These are phyloP conservation scores for Purshia tridentata DNA, from an alignment of 306 rosid species.

Conservation along the genomic window DNA sequence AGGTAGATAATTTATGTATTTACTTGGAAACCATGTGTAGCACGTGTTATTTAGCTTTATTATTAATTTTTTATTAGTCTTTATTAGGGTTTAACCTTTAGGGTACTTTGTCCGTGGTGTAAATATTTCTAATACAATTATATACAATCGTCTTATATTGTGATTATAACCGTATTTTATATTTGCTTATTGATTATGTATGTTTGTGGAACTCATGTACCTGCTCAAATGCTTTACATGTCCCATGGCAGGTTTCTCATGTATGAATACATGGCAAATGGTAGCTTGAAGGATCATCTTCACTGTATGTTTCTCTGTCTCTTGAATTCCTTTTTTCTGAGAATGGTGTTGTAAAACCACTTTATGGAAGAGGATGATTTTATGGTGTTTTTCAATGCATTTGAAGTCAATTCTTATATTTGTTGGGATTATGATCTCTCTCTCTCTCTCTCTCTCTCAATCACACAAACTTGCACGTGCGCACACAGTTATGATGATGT, in stretches of 20 bases:
- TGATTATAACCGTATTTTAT: too few species aligned
- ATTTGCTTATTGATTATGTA: background rate
- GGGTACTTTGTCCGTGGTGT: too few species aligned
- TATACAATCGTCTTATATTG: too few species aligned
- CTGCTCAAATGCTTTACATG: slow-evolving; percentile 25
- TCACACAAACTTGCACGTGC: background rate
- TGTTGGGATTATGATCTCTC: background rate
- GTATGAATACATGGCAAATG: slow-evolving; percentile 95
- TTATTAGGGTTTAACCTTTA: too few species aligned
- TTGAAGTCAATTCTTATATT: background rate
- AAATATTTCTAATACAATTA: too few species aligned
- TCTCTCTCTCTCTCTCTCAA: background rate
- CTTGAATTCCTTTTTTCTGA: slow-evolving; percentile 16
- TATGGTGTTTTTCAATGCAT: background rate
- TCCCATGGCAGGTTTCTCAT: slow-evolving; percentile 78
- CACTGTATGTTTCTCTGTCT: slow-evolving; percentile 68
- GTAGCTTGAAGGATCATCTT: slow-evolving; percentile 98
- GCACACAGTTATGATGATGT: background rate
- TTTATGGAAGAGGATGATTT: background rate
- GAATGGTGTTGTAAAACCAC: background rate
- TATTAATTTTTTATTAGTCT: too few species aligned
- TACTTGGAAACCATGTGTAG: too few species aligned
- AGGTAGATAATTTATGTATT: slow-evolving; percentile 49
- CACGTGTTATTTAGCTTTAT: too few species aligned
- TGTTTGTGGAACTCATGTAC: slow-evolving; percentile 27